Conservation (phyloP, 768 basidiomycete species). For the Tulasnella calospora region DNA sequence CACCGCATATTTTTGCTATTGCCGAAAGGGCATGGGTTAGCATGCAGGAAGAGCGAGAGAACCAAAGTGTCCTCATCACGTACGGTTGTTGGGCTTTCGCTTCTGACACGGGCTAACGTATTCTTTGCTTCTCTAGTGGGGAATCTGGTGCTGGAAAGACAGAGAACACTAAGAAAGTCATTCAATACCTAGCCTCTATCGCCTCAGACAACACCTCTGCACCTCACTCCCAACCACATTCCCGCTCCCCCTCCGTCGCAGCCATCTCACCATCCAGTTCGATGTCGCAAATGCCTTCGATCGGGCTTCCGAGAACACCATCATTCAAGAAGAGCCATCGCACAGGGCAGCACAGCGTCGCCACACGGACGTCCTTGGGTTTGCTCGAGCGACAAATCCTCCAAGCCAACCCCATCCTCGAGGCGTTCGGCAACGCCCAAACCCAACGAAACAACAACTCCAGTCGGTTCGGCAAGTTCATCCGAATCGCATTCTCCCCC, state of each 20-base stretch:
- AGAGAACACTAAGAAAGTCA: conserved; percentile 97
- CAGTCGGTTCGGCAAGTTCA: conserved; percentile 97
- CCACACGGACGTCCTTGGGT: conserved; percentile 52
- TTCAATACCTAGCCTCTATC: conserved; percentile 97
- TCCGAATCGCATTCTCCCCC: conserved; percentile 88
- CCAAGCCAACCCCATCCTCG: conserved; percentile 94
- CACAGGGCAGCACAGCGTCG: conserved; percentile 41
- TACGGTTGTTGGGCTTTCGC: conserved; percentile 42
- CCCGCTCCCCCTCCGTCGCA: conserved; percentile 57
- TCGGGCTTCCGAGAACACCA: conserved; percentile 63
- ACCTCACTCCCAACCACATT: conserved; percentile 47
- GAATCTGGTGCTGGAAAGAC: conserved; percentile 99
- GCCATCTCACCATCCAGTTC: conserved; percentile 46
- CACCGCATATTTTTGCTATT: conserved; percentile 95
- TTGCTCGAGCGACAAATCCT: conserved; percentile 93
- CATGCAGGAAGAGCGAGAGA: conserved; percentile 95
- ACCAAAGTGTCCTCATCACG: conserved; percentile 98
- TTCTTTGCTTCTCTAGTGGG: conserved; percentile 50
- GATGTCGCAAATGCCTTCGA: conserved; percentile 54
- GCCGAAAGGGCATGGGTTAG: conserved; percentile 97
- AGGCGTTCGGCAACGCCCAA: conserved; percentile 98
- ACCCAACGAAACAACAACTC: conserved; percentile 98
- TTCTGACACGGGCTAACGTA: background rate
- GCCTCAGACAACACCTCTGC: conserved; percentile 65
- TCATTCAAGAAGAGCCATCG: conserved; percentile 47